Evolutionary conservation across 2,329 filamentous ascomycete species (phyloP), one percentile per base, ranked within the genome.

Genomic region (Penicillium paneum): DNA sequence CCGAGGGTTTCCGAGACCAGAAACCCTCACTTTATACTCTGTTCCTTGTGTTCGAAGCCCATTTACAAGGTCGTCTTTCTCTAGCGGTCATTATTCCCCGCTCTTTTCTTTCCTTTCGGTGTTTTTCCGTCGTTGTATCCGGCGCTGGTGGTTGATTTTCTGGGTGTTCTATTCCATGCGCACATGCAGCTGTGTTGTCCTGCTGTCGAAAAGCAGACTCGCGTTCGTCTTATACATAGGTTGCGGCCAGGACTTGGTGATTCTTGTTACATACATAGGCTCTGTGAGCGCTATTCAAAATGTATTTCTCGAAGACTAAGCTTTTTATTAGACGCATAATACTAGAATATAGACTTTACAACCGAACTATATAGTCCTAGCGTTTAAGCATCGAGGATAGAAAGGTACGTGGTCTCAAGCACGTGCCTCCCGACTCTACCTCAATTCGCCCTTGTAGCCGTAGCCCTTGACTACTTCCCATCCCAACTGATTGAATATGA

Each of bases 61-160:
- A 46, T 54, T 47, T 29, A 32, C 49, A 43, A 43, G 52, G 55
- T 41, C 24, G 24, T 38, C 50, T 55, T 43, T 53, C 50, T 36
- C 47, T 48, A 48, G 44, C 45, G 55, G 53, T 45, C 35, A 51
- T 56, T 49, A 36, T 45, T 61, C 56, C 44, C 44, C 41, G 41
- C 45, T 31, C 35, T 49, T 41, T 53, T 50, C 59, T 55, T 53
- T 53, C n/a, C 38, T 60, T 56, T 52, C 53, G 55, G 35, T 31
- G 42, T 44, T 62, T 51, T 53, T 51, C 56, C 43, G 26, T 47
- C 15, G 11, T 46, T 47, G 49, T 64, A 59, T 47, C 53, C 57
- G 69, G 70, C 70, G 69, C 67, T 71, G 66, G 70, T 69, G 68
- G 68, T 67, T 70, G 47, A 54, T 60, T 57, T 54, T 57, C 56